Evolutionary conservation across 2,329 filamentous ascomycete genomes (phyloP).

Genomic region (Fusarium floridanum): DNA sequence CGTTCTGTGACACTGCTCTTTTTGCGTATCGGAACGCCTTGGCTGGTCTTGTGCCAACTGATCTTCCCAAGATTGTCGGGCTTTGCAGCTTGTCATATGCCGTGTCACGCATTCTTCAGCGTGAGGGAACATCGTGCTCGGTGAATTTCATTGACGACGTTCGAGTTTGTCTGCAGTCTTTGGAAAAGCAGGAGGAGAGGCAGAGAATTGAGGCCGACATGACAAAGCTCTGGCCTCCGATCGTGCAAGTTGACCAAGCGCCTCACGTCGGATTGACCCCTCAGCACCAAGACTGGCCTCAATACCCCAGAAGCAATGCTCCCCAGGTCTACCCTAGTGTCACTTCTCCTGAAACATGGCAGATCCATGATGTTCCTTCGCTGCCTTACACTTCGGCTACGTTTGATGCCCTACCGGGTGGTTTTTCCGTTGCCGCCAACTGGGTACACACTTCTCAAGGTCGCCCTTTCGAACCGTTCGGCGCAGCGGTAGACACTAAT

Average conservation of each 20-base stretch:
- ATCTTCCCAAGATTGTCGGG: background rate
- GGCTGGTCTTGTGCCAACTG: background rate
- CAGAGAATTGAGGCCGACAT: background rate
- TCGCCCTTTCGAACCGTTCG: background rate
- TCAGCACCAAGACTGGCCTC: background rate
- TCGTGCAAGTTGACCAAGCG: background rate
- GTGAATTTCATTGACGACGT: background rate
- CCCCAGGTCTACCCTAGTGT: background rate
- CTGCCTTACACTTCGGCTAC: background rate
- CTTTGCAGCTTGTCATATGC: background rate
- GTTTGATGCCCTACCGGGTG: background rate
- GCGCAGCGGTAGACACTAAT: background rate
- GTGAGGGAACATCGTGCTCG: background rate
- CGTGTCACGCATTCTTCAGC: background rate
- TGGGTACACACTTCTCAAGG: background rate
- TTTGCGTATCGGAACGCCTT: background rate
- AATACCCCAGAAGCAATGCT: too few species aligned
- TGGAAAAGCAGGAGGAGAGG: background rate
- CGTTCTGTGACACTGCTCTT: background rate
- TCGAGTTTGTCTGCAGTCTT: background rate
- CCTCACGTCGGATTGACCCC: background rate
- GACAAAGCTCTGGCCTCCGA: background rate
- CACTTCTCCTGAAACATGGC: background rate
- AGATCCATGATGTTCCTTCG: background rate
- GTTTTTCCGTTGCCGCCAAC: background rate